A percentile compares a stretch with the other conserved stretches of the same genome.
Conservation (phyloP, 441 rosid genomes). For the Populus hybrid region DNA sequence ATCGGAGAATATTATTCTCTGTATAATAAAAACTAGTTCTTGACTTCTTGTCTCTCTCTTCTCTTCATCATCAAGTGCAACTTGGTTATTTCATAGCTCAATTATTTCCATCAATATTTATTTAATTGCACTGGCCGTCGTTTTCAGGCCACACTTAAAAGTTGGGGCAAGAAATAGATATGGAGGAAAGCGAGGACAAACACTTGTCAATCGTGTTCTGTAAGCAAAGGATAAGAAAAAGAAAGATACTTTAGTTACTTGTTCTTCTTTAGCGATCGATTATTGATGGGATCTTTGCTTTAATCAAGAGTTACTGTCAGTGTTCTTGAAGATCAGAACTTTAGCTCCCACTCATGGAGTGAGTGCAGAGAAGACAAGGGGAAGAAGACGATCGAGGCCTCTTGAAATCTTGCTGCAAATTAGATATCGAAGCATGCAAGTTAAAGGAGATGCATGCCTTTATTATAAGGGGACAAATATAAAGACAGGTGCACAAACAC, state of each 20-base stretch:
- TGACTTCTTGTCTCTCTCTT: too few species aligned
- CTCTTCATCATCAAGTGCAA: background rate
- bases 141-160: conserved; percentile 4
- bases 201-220: background rate
- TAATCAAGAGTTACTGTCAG: background rate
- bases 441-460: background rate
- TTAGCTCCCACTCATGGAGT: background rate
- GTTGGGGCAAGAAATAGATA: background rate
- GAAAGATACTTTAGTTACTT: background rate
- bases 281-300: conserved; percentile 10
- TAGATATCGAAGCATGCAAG: background rate
- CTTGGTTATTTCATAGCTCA: background rate
- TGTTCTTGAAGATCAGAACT: background rate
- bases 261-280: background rate
- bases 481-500: background rate
- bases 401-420: background rate
- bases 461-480: background rate
- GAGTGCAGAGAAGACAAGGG: background rate
- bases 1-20: too few species aligned
- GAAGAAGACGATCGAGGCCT: background rate
- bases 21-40: too few species aligned
- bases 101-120: conserved; percentile 4
- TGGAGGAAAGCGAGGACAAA: background rate
- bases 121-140: conserved; percentile 8
- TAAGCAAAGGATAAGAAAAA: conserved; percentile 15